Percentiles rank a stretch among this genome's conserved stretches.
Evolutionary conservation across 768 basidiomycete genomes (phyloP).

Genomic region (Leccinum fibrillosum): DNA sequence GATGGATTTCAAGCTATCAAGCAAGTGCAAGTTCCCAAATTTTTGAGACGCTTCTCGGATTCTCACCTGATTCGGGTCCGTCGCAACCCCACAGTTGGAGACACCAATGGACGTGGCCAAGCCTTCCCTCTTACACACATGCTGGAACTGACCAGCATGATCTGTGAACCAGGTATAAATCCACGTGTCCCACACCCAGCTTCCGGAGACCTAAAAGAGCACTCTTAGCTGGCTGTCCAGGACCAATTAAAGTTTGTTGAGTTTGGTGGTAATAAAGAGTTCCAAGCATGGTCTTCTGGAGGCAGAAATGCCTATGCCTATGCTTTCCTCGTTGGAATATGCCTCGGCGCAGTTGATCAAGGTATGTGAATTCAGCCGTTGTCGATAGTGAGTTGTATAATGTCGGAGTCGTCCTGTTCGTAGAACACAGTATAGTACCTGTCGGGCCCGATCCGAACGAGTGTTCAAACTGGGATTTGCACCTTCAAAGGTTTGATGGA

Average conservation of each 20-base stretch:
- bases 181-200: no score
- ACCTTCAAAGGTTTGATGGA: neutral
- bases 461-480: neutral
- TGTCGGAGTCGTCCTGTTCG: neutral
- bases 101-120: no score
- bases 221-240: no score
- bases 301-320: neutral
- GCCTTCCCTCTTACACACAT: no score
- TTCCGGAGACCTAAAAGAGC: no score
- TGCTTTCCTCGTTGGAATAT: constrained; percentile 6
- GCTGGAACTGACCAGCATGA: no score
- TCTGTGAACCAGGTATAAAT: no score
- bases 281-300: neutral
- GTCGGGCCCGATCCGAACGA: neutral
- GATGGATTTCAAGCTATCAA: constrained; percentile 2
- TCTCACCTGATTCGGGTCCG: neutral
- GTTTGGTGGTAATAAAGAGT: neutral
- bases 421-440: neutral
- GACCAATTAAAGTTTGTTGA: neutral
- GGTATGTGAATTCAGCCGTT: neutral
- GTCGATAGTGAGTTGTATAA: neutral
- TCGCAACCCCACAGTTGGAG: neutral
- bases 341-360: constrained; percentile 2
- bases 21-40: neutral
- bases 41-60: neutral